Evolutionary conservation across 2,329 filamentous ascomycete genomes (phyloP).

Genomic region (Fusarium luffae): DNA sequence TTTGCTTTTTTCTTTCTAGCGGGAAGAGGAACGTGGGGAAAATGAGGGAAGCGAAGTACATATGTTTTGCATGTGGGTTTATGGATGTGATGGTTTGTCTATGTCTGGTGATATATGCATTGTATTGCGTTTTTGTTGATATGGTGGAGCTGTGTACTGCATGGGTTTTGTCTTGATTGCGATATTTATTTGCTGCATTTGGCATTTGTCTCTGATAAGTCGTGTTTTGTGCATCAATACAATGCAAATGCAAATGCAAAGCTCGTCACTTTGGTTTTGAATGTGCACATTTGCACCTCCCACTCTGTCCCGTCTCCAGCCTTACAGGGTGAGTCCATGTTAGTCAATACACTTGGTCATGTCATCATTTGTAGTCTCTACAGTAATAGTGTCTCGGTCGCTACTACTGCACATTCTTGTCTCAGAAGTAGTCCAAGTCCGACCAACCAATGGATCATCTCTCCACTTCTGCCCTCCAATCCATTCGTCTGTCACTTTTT

Average conservation of each 20-base stretch:
- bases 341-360: slow-evolving; percentile 31
- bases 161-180: neutral
- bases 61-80: slow-evolving; percentile 31
- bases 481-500: neutral
- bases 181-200: neutral
- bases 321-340: slow-evolving; percentile 10
- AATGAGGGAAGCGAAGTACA: neutral
- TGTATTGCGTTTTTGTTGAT: slow-evolving; percentile 1
- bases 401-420: slow-evolving; percentile 11
- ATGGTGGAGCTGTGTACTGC: neutral
- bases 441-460: slow-evolving; percentile 3
- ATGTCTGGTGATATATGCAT: slow-evolving; percentile 9
- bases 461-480: neutral
- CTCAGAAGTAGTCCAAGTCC: neutral
- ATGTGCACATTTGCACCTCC: neutral
- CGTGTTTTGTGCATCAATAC: neutral
- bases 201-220: neutral
- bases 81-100: neutral
- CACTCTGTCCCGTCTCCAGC: slow-evolving; percentile 15
- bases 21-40: slow-evolving; percentile 12
- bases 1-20: neutral
- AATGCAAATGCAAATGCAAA: neutral
- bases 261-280: neutral
- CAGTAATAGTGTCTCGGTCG: neutral
- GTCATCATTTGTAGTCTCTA: slow-evolving; percentile 1